Evolutionary conservation across 305 asterid genomes (phyloP).

Genomic region (Ilex paraguariensis): DNA sequence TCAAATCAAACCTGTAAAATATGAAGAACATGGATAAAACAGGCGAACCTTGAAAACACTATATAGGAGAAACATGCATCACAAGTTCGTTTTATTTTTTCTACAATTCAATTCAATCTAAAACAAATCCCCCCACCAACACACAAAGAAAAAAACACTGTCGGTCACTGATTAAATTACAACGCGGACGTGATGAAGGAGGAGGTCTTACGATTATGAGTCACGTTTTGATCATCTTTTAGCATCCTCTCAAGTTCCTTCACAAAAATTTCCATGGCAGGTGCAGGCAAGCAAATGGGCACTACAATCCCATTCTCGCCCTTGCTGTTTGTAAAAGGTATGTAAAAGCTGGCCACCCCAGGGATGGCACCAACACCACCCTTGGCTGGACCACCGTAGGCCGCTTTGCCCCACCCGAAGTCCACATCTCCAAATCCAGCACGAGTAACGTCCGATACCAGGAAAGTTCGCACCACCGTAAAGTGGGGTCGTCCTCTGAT

Average conservation of each 20-base stretch:
- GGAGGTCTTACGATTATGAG: slow-evolving; percentile 4
- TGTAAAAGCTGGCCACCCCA: slow-evolving; percentile 59
- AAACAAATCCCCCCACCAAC: too few species aligned
- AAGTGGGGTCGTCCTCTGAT: slow-evolving; percentile 21
- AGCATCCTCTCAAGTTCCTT: slow-evolving; percentile 36
- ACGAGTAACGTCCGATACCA: slow-evolving; percentile 57
- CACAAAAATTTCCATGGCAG: slow-evolving; percentile 61
- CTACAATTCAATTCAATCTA: too few species aligned
- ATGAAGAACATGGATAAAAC: too few species aligned
- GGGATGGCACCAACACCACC: slow-evolving; percentile 15
- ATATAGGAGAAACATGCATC: too few species aligned
- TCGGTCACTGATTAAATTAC: slow-evolving; percentile 12
- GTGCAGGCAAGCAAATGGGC: slow-evolving; percentile 48
- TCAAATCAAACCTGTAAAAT: too few species aligned
- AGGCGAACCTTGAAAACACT: too few species aligned
- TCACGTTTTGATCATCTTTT: slow-evolving; percentile 3
- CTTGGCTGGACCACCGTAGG: background rate
- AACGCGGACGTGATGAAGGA: slow-evolving; percentile 34
- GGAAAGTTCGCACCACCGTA: slow-evolving; percentile 29
- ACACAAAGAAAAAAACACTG: too few species aligned
- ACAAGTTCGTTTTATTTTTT: too few species aligned
- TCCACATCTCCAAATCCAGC: slow-evolving; percentile 60
- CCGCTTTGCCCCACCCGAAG: slow-evolving; percentile 49
- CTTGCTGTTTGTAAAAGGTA: slow-evolving; percentile 41
- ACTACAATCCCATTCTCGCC: slow-evolving; percentile 65